Conservation (phyloP, 2,329 filamentous ascomycete species). For the Zalaria sp. region DNA sequence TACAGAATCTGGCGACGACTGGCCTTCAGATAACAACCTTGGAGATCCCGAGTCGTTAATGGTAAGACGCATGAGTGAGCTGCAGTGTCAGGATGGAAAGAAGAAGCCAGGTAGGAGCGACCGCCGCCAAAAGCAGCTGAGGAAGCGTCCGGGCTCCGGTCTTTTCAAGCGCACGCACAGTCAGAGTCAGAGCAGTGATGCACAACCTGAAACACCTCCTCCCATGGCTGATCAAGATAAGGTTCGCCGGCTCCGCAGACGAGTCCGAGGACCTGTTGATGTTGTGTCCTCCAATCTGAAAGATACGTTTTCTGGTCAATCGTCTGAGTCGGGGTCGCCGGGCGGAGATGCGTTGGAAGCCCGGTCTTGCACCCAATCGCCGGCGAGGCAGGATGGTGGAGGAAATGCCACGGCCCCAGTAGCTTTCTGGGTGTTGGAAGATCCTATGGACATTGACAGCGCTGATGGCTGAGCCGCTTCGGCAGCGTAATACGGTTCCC, state of each 20-base stretch:
- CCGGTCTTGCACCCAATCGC: too few relatives aligned
- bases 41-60: slow-evolving; percentile 7
- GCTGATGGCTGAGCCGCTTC: slow-evolving; percentile 5
- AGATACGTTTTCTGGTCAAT: too few relatives aligned
- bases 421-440: slow-evolving; percentile 20
- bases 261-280: slow-evolving; percentile 25
- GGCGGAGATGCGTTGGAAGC: too few relatives aligned
- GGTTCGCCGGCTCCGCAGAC: slow-evolving; percentile 26
- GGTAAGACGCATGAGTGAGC: slow-evolving; percentile 6
- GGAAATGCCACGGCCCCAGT: slow-evolving; percentile 4
- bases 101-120: slow-evolving; percentile 13
- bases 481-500: background rate
- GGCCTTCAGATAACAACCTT: slow-evolving; percentile 5
- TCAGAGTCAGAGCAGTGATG: slow-evolving; percentile 29
- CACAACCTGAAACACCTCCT: slow-evolving; percentile 27
- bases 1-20: background rate
- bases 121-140: slow-evolving; percentile 22
- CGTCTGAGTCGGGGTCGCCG: too few relatives aligned
- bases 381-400: too few relatives aligned
- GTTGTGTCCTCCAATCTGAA: too few relatives aligned
- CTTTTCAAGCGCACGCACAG: slow-evolving; percentile 32
- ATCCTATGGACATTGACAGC: slow-evolving; percentile 10
- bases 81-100: slow-evolving; percentile 20
- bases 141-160: slow-evolving; percentile 22
- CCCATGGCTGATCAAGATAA: slow-evolving; percentile 24